phyloP scores from a whole-genome alignment of 805 yeast species.

The Candida sphagnicola region DNA sequence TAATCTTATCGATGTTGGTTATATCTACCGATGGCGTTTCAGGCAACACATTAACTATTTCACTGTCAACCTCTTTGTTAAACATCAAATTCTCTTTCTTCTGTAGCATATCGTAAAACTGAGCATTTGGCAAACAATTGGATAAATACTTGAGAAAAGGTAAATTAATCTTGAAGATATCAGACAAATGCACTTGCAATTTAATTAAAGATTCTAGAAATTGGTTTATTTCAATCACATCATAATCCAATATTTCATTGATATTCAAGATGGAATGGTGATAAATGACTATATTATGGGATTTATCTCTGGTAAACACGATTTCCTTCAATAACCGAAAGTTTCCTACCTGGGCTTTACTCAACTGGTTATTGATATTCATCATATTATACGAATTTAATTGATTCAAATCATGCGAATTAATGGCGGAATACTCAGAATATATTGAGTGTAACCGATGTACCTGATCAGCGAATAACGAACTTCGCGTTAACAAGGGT shows the following conservation, averaged over 20 bases:
- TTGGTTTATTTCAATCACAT: slow-evolving; percentile 24
- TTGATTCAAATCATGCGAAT: not conserved
- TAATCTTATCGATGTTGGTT: slow-evolving; percentile 18
- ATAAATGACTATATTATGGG: slow-evolving; percentile 12
- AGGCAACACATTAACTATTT: not conserved
- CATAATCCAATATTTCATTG: slow-evolving; percentile 23
- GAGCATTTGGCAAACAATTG: slow-evolving; percentile 18
- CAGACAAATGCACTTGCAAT: slow-evolving; percentile 17
- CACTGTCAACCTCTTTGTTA: slow-evolving; percentile 11
- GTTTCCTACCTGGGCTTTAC: slow-evolving; percentile 18
- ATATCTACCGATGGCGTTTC: slow-evolving; percentile 2
- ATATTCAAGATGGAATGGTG: slow-evolving; percentile 26
- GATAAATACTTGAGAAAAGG: slow-evolving; percentile 24
- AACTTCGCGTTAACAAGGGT: not conserved
- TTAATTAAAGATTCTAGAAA: slow-evolving; percentile 25
- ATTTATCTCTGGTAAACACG: slow-evolving; percentile 12
- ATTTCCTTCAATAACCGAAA: slow-evolving; percentile 25
- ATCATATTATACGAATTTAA: not conserved
- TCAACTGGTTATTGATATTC: slow-evolving; percentile 19
- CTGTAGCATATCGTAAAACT: slow-evolving; percentile 26
- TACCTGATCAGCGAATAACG: not conserved
- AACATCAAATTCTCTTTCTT: slow-evolving; percentile 27
- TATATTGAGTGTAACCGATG: not conserved
- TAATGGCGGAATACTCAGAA: too few relatives aligned
- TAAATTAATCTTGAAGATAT: slow-evolving; percentile 16